Conservation (phyloP, 441 rosid genomes). For the Dalechampia spathulata region DNA sequence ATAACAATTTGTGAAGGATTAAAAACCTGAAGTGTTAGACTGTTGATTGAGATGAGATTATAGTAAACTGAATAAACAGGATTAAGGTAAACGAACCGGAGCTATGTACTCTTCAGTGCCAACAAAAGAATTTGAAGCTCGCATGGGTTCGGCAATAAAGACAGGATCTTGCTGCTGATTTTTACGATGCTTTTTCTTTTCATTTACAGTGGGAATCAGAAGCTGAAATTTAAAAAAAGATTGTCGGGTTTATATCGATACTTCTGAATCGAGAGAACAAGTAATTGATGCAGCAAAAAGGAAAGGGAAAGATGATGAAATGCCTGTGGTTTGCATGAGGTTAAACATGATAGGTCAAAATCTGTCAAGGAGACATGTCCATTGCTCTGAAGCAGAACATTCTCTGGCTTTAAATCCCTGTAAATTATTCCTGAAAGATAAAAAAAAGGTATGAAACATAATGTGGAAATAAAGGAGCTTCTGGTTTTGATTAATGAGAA, state of each 20-base stretch:
- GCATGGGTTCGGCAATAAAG: conserved; percentile 93
- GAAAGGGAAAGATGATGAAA: neutral
- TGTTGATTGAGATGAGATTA: no score
- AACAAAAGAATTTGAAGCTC: conserved; percentile 95
- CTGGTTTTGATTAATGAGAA: no score
- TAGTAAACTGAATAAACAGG: no score
- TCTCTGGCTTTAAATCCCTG: conserved; percentile 95
- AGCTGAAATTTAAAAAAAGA: conserved; percentile 36
- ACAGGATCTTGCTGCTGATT: conserved; percentile 46
- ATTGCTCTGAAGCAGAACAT: conserved; percentile 60
- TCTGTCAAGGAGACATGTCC: conserved; percentile 86
- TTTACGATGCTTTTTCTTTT: conserved; percentile 55
- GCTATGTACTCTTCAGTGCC: conserved; percentile 99
- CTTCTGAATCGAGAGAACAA: neutral
- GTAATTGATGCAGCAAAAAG: neutral
- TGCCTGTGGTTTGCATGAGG: conserved; percentile 96
- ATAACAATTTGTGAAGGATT: neutral
- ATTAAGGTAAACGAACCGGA: conserved; percentile 64
- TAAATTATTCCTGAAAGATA: conserved; percentile 66
- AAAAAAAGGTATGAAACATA: conserved; percentile 1
- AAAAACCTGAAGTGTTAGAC: neutral
- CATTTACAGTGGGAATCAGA: conserved; percentile 47
- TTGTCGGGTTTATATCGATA: neutral
- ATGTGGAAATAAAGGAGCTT: no score
- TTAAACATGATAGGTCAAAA: conserved; percentile 89